Evolutionary conservation across 2,329 filamentous ascomycete genomes (phyloP).

Genomic region (Cryphonectria carpinicola): DNA sequence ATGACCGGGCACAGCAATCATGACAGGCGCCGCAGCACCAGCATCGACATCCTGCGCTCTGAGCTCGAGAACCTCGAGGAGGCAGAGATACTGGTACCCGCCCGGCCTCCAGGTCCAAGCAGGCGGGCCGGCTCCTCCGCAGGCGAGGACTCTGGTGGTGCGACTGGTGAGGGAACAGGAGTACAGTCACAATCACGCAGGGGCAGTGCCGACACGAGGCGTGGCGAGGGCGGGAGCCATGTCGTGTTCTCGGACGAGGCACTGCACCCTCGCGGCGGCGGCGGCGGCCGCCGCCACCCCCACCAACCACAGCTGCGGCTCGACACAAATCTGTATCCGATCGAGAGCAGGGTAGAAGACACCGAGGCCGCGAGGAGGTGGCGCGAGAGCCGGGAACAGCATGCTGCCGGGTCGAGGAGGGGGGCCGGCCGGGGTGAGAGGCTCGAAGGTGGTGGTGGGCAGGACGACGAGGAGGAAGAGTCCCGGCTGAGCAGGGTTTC

Average conservation of each 20-base stretch:
- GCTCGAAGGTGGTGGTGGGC: neutral
- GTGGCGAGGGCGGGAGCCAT: slow-evolving; percentile 19
- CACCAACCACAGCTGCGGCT: slow-evolving; percentile 25
- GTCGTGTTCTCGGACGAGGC: slow-evolving; percentile 21
- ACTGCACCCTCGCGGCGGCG: neutral
- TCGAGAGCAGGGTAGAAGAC: slow-evolving; percentile 35
- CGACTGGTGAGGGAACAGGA: neutral
- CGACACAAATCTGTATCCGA: slow-evolving; percentile 38
- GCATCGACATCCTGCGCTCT: slow-evolving; percentile 32
- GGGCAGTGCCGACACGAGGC: slow-evolving; percentile 20
- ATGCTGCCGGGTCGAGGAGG: neutral
- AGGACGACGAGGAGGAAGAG: neutral
- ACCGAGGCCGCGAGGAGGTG: slow-evolving; percentile 28
- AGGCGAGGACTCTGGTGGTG: neutral
- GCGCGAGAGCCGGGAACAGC: slow-evolving; percentile 25
- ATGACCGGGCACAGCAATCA: slow-evolving; percentile 32
- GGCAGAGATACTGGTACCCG: slow-evolving; percentile 23
- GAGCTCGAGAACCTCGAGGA: slow-evolving; percentile 36
- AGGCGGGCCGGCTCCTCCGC: neutral
- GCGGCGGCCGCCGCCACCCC: neutral
- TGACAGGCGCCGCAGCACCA: slow-evolving; percentile 24
- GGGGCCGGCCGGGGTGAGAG: neutral
- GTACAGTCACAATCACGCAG: neutral
- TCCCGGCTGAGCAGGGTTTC: slow-evolving; percentile 10
- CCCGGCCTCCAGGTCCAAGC: slow-evolving; percentile 1